Conservation (phyloP, 371 early-diverging fungal species). For the Lichtheimia hyalospora region DNA sequence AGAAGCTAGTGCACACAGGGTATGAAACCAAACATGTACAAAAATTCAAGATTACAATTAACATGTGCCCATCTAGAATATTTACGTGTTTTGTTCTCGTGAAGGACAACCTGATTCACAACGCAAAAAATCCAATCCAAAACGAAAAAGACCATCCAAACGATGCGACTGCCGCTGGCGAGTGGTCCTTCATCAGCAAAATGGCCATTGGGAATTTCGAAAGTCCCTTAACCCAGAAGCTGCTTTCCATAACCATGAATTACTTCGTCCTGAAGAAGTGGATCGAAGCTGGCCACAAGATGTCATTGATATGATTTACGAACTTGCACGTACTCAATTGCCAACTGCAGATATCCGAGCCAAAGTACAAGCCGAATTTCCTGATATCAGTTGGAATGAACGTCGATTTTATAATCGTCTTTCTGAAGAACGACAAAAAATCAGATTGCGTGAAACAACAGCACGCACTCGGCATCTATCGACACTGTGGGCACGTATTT, state of each 20-base stretch:
- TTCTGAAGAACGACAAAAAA: conserved; percentile 61
- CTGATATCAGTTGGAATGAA: conserved; percentile 62
- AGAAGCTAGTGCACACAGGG: conserved; percentile 22
- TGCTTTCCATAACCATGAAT: conserved; percentile 57
- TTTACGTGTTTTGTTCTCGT: conserved; percentile 59
- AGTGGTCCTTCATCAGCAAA: conserved; percentile 53
- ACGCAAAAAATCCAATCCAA: conserved; percentile 46
- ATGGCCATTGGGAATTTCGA: conserved; percentile 57
- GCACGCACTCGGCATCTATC: conserved; percentile 40
- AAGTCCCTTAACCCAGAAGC: conserved; percentile 63
- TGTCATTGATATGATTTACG: conserved; percentile 54
- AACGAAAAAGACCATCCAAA: conserved; percentile 51
- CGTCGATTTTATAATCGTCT: conserved; percentile 64
- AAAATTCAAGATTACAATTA: not conserved
- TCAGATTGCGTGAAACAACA: conserved; percentile 49
- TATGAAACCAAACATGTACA: not conserved
- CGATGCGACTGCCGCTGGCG: conserved; percentile 63
- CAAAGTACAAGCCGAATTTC: conserved; percentile 53
- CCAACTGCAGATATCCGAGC: conserved; percentile 56
- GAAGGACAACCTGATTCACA: conserved; percentile 57
- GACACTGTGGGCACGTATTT: conserved; percentile 33
- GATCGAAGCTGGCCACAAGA: conserved; percentile 60
- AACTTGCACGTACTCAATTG: conserved; percentile 47
- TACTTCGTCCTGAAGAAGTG: conserved; percentile 57
- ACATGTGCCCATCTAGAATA: conserved; percentile 38